phyloP scores from a whole-genome alignment of 805 yeast species.

The Starmerella floris region DNA sequence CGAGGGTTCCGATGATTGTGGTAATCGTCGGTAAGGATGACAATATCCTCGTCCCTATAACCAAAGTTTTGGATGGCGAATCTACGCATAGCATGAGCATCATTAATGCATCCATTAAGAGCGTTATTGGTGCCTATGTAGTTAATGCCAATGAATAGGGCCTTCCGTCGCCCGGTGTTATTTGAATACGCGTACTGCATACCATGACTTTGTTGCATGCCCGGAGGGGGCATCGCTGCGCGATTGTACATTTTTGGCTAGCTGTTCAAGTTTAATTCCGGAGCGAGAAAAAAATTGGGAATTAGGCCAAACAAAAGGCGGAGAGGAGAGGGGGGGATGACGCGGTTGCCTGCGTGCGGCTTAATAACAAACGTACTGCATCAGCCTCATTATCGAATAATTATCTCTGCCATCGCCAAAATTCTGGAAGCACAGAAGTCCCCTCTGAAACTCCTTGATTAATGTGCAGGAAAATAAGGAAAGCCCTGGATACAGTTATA shows the following conservation, averaged over 20 bases:
- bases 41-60: slow-evolving; percentile 29
- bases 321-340: too few relatives aligned
- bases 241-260: slow-evolving; percentile 8
- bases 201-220: slow-evolving; percentile 26
- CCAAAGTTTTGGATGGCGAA: slow-evolving; percentile 32
- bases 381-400: too few relatives aligned
- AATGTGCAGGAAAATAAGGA: too few relatives aligned
- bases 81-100: slow-evolving; percentile 37
- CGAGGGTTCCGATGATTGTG: slow-evolving; percentile 26
- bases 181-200: slow-evolving; percentile 47
- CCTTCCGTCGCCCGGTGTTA: slow-evolving; percentile 62
- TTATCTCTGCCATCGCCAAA: too few relatives aligned
- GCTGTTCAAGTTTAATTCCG: too few relatives aligned
- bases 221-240: slow-evolving; percentile 25
- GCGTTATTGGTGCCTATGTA: slow-evolving; percentile 51
- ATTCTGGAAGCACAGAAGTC: too few relatives aligned
- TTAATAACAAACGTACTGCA: too few relatives aligned
- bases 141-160: slow-evolving; percentile 65
- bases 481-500: too few relatives aligned
- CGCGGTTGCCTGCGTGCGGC: too few relatives aligned
- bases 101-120: slow-evolving; percentile 71
- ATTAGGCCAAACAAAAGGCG: too few relatives aligned
- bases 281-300: too few relatives aligned
- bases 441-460: too few relatives aligned
- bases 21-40: slow-evolving; percentile 31